phyloP scores from a whole-genome alignment of 352 stramenopile species.

The Phytophthora pistaciae region DNA sequence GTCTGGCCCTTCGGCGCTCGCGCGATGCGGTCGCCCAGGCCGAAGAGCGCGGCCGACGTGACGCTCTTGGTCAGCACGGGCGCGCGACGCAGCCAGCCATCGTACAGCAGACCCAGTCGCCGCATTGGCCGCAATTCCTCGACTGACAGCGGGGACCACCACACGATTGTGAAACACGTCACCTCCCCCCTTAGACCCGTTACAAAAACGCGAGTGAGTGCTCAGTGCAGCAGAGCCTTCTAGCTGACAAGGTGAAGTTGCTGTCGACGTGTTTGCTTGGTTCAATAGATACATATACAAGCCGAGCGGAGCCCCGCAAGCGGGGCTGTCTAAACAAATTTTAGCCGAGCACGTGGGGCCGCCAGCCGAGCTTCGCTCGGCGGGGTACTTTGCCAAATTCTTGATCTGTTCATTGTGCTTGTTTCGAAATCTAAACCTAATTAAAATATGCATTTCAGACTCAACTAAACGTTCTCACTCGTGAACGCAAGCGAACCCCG shows the following conservation, averaged over 20 bases:
- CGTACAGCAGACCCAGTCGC: slow-evolving; percentile 46
- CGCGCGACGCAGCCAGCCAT: slow-evolving; percentile 48
- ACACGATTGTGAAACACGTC: slow-evolving; percentile 12
- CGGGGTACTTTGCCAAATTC: too few relatives aligned
- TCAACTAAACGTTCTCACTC: too few relatives aligned
- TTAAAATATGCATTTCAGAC: too few relatives aligned
- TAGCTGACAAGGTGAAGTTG: not conserved
- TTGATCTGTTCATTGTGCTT: too few relatives aligned
- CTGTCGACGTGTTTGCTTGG: too few relatives aligned
- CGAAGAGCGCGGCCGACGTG: slow-evolving; percentile 65
- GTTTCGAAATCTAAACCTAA: too few relatives aligned
- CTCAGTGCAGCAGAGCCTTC: slow-evolving; percentile 4
- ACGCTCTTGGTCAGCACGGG: slow-evolving; percentile 67
- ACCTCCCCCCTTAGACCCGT: slow-evolving; percentile 10
- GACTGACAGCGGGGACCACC: slow-evolving; percentile 13
- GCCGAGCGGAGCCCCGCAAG: too few relatives aligned
- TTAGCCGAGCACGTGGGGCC: too few relatives aligned
- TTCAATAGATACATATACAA: too few relatives aligned
- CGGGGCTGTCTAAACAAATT: too few relatives aligned
- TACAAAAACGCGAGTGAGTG: slow-evolving; percentile 29
- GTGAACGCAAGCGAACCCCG: too few relatives aligned
- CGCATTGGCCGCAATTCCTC: slow-evolving; percentile 32
- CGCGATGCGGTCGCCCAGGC: slow-evolving; percentile 59
- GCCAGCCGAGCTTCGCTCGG: too few relatives aligned
- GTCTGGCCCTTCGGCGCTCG: slow-evolving; percentile 15